Evolutionary conservation across 2,329 filamentous ascomycete genomes (phyloP).

Genomic region (Colletotrichum sp.): DNA sequence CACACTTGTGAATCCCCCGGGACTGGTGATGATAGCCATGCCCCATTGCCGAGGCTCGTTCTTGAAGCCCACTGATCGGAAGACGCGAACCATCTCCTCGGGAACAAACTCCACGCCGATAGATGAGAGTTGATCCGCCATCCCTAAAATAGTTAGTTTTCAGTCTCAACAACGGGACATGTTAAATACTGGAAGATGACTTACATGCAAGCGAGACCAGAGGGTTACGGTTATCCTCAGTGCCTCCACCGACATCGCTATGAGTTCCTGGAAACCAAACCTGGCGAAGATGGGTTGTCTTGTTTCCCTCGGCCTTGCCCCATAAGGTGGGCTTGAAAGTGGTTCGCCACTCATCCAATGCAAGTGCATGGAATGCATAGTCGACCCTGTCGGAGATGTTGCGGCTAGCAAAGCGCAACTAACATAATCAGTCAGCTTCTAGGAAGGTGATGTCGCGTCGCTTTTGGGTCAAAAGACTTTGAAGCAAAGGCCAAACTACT

Average conservation of each 20-base stretch:
- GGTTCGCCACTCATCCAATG: slow-evolving; percentile 54
- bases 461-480: background rate
- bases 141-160: slow-evolving; percentile 5
- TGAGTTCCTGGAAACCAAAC: slow-evolving; percentile 65
- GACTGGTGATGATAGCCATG: slow-evolving; percentile 23
- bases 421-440: background rate
- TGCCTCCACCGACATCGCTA: slow-evolving; percentile 65
- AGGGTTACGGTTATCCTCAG: slow-evolving; percentile 33
- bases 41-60: slow-evolving; percentile 22
- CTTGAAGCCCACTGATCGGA: slow-evolving; percentile 10
- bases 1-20: background rate
- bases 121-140: slow-evolving; percentile 27
- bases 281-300: slow-evolving; percentile 23
- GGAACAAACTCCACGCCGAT: slow-evolving; percentile 27
- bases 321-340: slow-evolving; percentile 34
- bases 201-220: slow-evolving; percentile 27
- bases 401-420: slow-evolving; percentile 17
- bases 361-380: slow-evolving; percentile 60
- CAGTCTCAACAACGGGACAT: accelerated
- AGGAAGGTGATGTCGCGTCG: background rate
- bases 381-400: slow-evolving; percentile 38
- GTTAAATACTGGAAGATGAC: background rate
- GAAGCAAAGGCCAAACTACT: accelerated
- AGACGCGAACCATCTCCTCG: slow-evolving; percentile 23
- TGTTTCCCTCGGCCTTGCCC: slow-evolving; percentile 21